Conservation (phyloP, 176 grass and related monocot genomes). For the Hordeum marinum region DNA sequence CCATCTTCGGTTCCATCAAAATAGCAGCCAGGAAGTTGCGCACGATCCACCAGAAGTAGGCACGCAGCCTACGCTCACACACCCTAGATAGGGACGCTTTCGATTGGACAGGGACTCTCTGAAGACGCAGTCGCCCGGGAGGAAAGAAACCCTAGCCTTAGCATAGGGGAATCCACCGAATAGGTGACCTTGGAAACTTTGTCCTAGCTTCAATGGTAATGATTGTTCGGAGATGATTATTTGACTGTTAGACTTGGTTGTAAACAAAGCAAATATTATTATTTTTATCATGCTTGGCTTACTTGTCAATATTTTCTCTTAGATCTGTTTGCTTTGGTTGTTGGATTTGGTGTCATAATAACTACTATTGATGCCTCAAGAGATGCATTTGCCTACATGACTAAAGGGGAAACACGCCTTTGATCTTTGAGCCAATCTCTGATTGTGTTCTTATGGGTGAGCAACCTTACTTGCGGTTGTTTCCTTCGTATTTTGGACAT, state of each 20-base stretch:
- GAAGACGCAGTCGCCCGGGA: no score
- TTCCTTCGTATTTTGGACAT: no score
- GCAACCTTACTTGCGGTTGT: background rate
- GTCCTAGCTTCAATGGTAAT: no score
- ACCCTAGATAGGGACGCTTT: no score
- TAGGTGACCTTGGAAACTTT: no score
- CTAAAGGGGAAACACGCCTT: conserved; percentile 6
- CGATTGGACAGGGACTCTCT: no score
- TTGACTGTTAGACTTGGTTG: background rate
- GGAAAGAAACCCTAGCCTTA: no score
- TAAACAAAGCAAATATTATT: background rate
- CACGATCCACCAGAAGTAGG: no score
- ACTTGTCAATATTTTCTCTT: conserved; percentile 4
- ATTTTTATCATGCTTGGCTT: background rate
- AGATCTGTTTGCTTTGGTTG: conserved; percentile 41
- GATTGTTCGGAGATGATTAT: conserved; percentile 1
- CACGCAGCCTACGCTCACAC: no score
- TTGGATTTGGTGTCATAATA: conserved; percentile 34
- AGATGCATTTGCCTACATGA: conserved; percentile 19
- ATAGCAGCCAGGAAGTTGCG: no score
- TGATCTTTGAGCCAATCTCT: conserved; percentile 26
- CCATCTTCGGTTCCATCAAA: no score
- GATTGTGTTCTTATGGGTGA: conserved; percentile 34
- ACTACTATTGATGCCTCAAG: conserved; percentile 14
- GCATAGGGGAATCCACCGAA: no score